A percentile compares a stretch with the other conserved stretches of the same genome.
phyloP scores from a whole-genome alignment of 352 stramenopile genomes.

The Aphanomyces stellatus region DNA sequence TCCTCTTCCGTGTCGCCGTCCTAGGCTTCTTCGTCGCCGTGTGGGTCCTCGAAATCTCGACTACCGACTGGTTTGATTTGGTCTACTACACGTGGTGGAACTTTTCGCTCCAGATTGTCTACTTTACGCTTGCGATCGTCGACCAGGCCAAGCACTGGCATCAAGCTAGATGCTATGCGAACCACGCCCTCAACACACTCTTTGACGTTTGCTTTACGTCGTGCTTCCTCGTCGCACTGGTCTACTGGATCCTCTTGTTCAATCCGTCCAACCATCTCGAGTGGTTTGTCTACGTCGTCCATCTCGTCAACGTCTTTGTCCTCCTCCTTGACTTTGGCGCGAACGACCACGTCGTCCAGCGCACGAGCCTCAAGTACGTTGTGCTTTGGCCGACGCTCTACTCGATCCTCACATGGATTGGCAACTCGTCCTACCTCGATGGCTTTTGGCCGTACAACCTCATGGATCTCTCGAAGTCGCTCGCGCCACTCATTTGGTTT shows the following conservation, averaged over 20 bases:
- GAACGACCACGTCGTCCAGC: conserved; percentile 6
- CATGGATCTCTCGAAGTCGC: neutral
- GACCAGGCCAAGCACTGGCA: neutral
- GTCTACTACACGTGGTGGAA: conserved; percentile 19
- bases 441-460: conserved; percentile 14
- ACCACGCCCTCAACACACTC: conserved; percentile 1
- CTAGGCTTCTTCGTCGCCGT: neutral
- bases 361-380: conserved; percentile 2
- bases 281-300: conserved; percentile 5
- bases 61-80: neutral
- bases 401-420: conserved; percentile 9
- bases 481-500: conserved; percentile 9
- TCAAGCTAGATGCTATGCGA: neutral
- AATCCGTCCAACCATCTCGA: neutral
- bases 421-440: conserved; percentile 1
- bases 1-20: conserved; percentile 1
- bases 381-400: conserved; percentile 3
- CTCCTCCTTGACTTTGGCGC: conserved; percentile 8
- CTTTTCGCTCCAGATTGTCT: conserved; percentile 15
- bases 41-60: neutral
- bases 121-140: neutral
- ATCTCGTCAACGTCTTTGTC: conserved; percentile 1
- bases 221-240: neutral
- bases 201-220: conserved; percentile 7
- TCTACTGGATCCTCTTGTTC: conserved; percentile 15